These are phyloP conservation scores for Pythium rhizo-oryzae DNA, from an alignment of 352 stramenopile genomes.

Conservation along the genomic window DNA sequence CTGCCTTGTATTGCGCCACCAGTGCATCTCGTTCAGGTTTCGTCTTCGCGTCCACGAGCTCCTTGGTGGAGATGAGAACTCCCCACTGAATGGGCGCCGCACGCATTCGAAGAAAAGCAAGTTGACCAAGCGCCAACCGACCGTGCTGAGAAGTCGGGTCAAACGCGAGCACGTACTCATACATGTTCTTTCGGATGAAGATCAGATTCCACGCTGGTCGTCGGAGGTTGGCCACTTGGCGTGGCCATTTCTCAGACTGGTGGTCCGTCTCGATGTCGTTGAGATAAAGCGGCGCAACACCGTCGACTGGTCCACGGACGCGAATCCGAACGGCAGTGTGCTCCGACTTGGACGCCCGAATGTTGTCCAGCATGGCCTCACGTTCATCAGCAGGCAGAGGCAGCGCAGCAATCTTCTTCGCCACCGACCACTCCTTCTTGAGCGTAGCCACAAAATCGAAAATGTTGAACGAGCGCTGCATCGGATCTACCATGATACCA, in stretches of 20 bases:
- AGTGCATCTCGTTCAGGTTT: slow-evolving; percentile 40
- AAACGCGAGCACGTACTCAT: slow-evolving; percentile 78
- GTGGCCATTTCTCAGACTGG: slow-evolving; percentile 50
- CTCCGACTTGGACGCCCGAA: slow-evolving; percentile 53
- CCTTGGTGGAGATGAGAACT: slow-evolving; percentile 70
- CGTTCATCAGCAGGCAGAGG: slow-evolving; percentile 50
- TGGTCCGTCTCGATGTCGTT: slow-evolving; percentile 84
- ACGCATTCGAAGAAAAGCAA: slow-evolving; percentile 73
- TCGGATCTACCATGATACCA: slow-evolving; percentile 80
- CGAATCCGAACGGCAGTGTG: slow-evolving; percentile 57
- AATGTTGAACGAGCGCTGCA: slow-evolving; percentile 89
- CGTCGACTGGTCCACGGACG: slow-evolving; percentile 61
- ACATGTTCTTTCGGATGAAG: slow-evolving; percentile 88
- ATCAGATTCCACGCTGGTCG: slow-evolving; percentile 80
- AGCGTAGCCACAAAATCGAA: slow-evolving; percentile 89
- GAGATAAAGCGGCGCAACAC: slow-evolving; percentile 69
- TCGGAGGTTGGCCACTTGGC: slow-evolving; percentile 47
- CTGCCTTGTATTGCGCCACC: slow-evolving; percentile 37
- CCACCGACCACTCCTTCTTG: slow-evolving; percentile 76
- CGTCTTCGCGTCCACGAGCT: slow-evolving; percentile 59
- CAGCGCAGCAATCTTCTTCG: slow-evolving; percentile 63
- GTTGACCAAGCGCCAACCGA: slow-evolving; percentile 52
- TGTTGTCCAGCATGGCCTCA: slow-evolving; percentile 60
- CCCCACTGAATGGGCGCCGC: slow-evolving; percentile 77
- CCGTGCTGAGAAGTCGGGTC: slow-evolving; percentile 61